phyloP scores from a whole-genome alignment of 2,329 filamentous ascomycete species.

The Teratosphaeria nubilosa region DNA sequence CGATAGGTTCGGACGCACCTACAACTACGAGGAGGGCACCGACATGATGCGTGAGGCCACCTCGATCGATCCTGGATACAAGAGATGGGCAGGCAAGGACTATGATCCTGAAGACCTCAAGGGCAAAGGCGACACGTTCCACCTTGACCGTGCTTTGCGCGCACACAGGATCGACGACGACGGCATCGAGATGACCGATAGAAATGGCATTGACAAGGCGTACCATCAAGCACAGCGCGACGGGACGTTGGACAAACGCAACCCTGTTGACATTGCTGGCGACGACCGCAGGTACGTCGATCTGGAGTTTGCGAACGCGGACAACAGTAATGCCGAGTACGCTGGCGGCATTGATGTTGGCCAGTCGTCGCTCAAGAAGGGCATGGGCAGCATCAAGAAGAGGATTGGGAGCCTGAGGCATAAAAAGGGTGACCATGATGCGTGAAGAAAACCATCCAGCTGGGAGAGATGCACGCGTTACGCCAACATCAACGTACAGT shows the following conservation, averaged over 20 bases:
- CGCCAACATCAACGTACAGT: too few relatives aligned
- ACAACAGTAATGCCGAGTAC: constrained; percentile 5
- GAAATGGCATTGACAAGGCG: constrained; percentile 27
- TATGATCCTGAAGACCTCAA: constrained; percentile 72
- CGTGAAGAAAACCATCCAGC: neutral
- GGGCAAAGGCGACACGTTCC: constrained; percentile 69
- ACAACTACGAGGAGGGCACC: constrained; percentile 75
- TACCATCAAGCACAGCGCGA: constrained; percentile 23
- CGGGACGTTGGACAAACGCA: constrained; percentile 17
- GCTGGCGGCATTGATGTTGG: constrained; percentile 25
- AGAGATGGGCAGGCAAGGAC: constrained; percentile 58
- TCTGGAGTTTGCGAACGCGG: constrained; percentile 12
- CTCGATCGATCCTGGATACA: constrained; percentile 62
- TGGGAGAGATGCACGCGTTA: too few relatives aligned
- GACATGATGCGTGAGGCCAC: constrained; percentile 71
- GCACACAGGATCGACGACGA: constrained; percentile 40
- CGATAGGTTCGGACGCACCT: constrained; percentile 58
- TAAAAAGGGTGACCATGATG: constrained; percentile 16
- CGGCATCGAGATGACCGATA: constrained; percentile 37
- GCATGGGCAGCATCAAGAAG: constrained; percentile 35
- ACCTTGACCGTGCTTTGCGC: constrained; percentile 58
- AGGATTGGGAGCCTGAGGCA: constrained; percentile 37
- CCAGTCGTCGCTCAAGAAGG: constrained; percentile 12
- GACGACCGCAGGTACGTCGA: constrained; percentile 24
- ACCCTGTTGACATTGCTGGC: constrained; percentile 25